phyloP scores from a whole-genome alignment of 306 rosid genomes.

The Inga oerstediana region DNA sequence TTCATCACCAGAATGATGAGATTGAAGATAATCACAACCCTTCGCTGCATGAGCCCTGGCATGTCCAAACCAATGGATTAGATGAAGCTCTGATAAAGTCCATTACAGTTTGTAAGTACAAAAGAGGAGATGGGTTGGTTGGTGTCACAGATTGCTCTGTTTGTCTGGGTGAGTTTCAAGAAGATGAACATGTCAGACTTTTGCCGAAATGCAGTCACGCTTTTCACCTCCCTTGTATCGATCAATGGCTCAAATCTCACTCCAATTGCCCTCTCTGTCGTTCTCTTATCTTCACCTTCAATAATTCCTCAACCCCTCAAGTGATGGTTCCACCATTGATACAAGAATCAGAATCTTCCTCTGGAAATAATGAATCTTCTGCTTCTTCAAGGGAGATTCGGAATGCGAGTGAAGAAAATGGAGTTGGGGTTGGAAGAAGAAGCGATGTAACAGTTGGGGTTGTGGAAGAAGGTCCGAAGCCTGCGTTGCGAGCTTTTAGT shows the following conservation, averaged over 20 bases:
- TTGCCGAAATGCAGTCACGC: conserved; percentile 93
- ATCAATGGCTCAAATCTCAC: conserved; percentile 92
- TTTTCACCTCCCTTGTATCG: conserved; percentile 87
- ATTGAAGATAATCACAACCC: conserved; percentile 57
- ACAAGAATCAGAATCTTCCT: conserved; percentile 37
- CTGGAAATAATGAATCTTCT: conserved; percentile 35
- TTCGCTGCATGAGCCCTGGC: conserved; percentile 78
- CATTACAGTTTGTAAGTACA: conserved; percentile 75
- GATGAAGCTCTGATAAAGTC: conserved; percentile 81
- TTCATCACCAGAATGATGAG: conserved; percentile 41
- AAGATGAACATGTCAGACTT: conserved; percentile 67
- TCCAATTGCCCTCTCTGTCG: conserved; percentile 93
- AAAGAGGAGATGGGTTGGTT: conserved; percentile 67
- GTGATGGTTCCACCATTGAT: conserved; percentile 19
- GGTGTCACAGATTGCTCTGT: conserved; percentile 82
- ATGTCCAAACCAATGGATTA: conserved; percentile 58
- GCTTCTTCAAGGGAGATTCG: conserved; percentile 29
- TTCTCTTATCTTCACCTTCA: conserved; percentile 54
- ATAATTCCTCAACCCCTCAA: conserved; percentile 35
- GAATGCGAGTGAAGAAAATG: conserved; percentile 29
- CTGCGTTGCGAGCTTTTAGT: conserved; percentile 55
- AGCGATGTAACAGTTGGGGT: conserved; percentile 27
- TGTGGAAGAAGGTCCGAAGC: conserved; percentile 50
- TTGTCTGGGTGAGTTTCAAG: conserved; percentile 88
- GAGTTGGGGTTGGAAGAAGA: conserved; percentile 25